Percentiles rank a stretch among this genome's conserved stretches.
Conservation (phyloP, 2,329 filamentous ascomycete species). For the Fusarium piperis region DNA sequence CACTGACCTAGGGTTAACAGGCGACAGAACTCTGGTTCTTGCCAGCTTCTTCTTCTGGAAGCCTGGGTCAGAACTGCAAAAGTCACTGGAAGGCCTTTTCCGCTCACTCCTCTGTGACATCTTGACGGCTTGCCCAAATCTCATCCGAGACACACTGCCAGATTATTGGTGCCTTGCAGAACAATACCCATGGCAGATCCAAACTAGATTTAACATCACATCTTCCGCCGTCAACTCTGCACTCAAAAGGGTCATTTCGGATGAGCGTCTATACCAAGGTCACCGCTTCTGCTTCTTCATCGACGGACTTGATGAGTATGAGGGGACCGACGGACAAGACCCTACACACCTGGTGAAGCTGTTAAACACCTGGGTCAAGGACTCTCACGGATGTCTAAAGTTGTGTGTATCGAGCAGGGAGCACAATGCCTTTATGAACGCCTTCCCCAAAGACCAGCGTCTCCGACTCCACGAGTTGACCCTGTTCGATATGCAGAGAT, state of each 20-base stretch:
- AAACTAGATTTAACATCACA: not conserved
- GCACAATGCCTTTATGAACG: conserved; percentile 2
- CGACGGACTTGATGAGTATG: not conserved
- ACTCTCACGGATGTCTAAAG: not conserved
- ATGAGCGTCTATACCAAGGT: not conserved
- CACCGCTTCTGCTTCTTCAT: conserved; percentile 4
- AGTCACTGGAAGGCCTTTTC: not conserved
- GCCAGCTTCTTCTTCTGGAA: conserved; percentile 2
- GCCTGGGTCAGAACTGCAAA: not conserved
- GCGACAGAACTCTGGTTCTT: not conserved
- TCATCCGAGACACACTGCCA: not conserved
- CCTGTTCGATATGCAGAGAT: not conserved
- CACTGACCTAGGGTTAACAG: not conserved
- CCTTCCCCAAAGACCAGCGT: not conserved
- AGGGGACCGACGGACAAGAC: not conserved
- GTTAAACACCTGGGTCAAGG: not conserved
- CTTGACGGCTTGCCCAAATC: not conserved
- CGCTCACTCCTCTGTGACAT: not conserved
- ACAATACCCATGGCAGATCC: not conserved
- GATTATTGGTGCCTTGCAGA: not conserved
- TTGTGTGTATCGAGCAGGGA: conserved; percentile 3
- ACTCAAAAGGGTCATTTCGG: not conserved
- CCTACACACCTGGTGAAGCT: not conserved
- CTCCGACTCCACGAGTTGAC: conserved; percentile 2
- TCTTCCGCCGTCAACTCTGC: not conserved